Evolutionary conservation across 306 rosid genomes (phyloP).

Genomic region (Quillaja saponaria): DNA sequence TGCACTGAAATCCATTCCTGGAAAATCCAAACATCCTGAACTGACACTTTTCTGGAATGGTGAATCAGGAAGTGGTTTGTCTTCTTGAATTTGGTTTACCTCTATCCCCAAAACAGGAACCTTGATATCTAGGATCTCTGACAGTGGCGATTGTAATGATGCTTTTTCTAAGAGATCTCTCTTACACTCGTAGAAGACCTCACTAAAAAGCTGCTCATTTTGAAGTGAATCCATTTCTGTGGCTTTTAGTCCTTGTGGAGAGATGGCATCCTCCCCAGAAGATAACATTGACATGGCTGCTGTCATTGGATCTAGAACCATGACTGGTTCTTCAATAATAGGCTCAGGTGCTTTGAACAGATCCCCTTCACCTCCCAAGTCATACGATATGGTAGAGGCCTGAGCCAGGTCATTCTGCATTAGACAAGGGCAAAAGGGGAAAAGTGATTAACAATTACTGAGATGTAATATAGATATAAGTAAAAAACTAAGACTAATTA

Average conservation of each 20-base stretch:
- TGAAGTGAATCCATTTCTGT: constrained; percentile 75
- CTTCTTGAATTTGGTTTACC: constrained; percentile 56
- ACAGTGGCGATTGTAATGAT: constrained; percentile 52
- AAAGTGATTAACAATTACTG: constrained; percentile 14
- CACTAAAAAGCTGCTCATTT: constrained; percentile 78
- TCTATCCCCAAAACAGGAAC: constrained; percentile 48
- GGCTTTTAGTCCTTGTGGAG: constrained; percentile 62
- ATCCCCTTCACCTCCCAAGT: constrained; percentile 90
- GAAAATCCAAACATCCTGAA: constrained; percentile 62
- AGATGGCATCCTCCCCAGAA: constrained; percentile 63
- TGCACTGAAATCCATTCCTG: constrained; percentile 62
- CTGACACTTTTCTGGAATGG: constrained; percentile 69
- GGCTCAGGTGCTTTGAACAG: constrained; percentile 94
- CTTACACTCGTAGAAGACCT: constrained; percentile 72
- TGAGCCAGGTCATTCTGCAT: constrained; percentile 62
- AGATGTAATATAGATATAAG: background rate
- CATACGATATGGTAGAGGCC: constrained; percentile 64
- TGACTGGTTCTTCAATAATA: constrained; percentile 61
- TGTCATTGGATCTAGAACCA: constrained; percentile 63
- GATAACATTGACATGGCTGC: constrained; percentile 81
- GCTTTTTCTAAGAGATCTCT: constrained; percentile 79
- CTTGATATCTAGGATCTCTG: constrained; percentile 68
- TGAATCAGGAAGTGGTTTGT: constrained; percentile 49
- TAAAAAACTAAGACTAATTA: constrained; percentile 4
- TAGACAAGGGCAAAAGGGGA: background rate